Percentiles rank a stretch among this genome's conserved stretches.
These are phyloP conservation scores for Candida silvicultrix DNA, from an alignment of 805 yeast species.

Conservation along the genomic window DNA sequence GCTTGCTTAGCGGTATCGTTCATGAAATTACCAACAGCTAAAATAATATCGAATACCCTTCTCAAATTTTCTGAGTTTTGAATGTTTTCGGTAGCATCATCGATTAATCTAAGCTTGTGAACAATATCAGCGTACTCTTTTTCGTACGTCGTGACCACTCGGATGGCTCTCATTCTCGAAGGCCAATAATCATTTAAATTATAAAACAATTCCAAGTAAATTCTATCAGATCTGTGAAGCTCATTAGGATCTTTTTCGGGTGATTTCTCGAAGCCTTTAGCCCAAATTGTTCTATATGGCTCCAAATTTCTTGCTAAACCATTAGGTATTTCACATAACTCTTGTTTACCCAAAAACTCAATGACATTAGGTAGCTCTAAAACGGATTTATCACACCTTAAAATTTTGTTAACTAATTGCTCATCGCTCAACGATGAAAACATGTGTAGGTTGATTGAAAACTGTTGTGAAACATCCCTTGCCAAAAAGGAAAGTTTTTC, in stretches of 20 bases:
- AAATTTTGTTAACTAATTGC: conserved; percentile 46
- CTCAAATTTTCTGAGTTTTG: conserved; percentile 47
- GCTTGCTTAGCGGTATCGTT: conserved; percentile 65
- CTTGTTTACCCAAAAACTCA: conserved; percentile 68
- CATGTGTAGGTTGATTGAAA: conserved; percentile 70
- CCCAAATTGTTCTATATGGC: conserved; percentile 55
- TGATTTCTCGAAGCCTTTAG: conserved; percentile 23
- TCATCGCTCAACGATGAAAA: conserved; percentile 47
- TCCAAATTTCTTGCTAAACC: conserved; percentile 48
- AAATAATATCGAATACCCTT: conserved; percentile 56
- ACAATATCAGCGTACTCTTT: conserved; percentile 61
- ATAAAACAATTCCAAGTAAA: conserved; percentile 61
- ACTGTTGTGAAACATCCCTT: conserved; percentile 70
- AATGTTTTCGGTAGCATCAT: conserved; percentile 50
- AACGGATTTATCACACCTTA: conserved; percentile 54
- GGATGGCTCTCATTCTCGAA: conserved; percentile 59
- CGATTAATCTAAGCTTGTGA: conserved; percentile 48
- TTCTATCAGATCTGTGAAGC: conserved; percentile 63
- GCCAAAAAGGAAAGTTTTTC: conserved; percentile 53
- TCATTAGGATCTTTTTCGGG: conserved; percentile 52
- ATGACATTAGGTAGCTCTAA: conserved; percentile 49
- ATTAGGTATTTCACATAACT: conserved; percentile 51
- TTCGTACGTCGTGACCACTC: conserved; percentile 48
- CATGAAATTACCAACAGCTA: conserved; percentile 76
- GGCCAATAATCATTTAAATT: conserved; percentile 69